phyloP scores from a whole-genome alignment of 1,284 basidiomycete species.

The Irpex sp. region DNA sequence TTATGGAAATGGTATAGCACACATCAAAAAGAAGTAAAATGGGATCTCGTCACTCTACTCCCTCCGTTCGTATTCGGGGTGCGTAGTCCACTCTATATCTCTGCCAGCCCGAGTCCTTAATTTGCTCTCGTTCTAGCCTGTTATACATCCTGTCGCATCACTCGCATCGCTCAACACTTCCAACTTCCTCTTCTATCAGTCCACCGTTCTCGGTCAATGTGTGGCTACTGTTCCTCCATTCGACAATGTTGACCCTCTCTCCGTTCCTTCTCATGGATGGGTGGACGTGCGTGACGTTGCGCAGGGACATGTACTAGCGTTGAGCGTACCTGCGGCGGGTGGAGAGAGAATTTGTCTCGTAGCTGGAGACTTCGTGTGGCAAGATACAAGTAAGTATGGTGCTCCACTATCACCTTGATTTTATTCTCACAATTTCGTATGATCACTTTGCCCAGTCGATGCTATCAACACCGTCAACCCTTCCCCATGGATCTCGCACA shows the following conservation, averaged over 20 bases:
- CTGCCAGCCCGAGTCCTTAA: background rate
- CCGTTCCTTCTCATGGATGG: background rate
- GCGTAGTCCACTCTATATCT: background rate
- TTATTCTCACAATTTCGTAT: background rate
- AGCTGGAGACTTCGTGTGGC: background rate
- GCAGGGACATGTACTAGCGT: background rate
- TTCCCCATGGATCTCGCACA: background rate
- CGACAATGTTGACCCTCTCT: background rate
- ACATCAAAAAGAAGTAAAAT: background rate
- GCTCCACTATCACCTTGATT: background rate
- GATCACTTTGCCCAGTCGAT: background rate
- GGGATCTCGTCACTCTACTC: conserved; percentile 8
- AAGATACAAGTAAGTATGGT: background rate
- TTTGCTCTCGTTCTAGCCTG: background rate
- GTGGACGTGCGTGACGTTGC: background rate
- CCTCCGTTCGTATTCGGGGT: conserved; percentile 10
- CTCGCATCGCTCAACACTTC: background rate
- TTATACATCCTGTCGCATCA: background rate
- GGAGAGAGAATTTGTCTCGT: background rate
- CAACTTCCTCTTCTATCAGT: background rate
- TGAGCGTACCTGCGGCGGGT: background rate
- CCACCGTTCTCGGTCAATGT: background rate
- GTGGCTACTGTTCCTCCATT: background rate
- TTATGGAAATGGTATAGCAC: background rate
- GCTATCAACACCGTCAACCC: background rate